These are phyloP conservation scores for Backusella tarrabulga DNA, from an alignment of 192 early-diverging fungal species.

Conservation along the genomic window DNA sequence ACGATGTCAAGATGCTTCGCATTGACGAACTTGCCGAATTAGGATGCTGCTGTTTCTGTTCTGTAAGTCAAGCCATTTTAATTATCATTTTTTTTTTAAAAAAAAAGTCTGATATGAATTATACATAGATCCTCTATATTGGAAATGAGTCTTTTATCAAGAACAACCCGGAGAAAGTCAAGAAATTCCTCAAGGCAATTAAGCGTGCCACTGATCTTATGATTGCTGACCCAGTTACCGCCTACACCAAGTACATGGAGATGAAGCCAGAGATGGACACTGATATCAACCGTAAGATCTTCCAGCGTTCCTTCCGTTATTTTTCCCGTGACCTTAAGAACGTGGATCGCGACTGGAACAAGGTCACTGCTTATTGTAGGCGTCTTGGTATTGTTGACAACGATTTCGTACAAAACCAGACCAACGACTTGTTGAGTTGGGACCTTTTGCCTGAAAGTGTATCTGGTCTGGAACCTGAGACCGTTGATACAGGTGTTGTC, in stretches of 20 bases:
- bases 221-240: constrained; percentile 47
- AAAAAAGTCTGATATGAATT: background rate
- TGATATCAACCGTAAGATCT: constrained; percentile 58
- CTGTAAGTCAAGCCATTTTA: constrained; percentile 28
- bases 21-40: constrained; percentile 67
- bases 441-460: constrained; percentile 23
- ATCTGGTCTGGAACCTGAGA: constrained; percentile 28
- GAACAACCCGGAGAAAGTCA: constrained; percentile 56
- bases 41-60: constrained; percentile 65
- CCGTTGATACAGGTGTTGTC: constrained; percentile 40
- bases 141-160: constrained; percentile 58
- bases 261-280: constrained; percentile 58
- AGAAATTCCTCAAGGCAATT: constrained; percentile 53
- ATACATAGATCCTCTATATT: constrained; percentile 54
- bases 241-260: constrained; percentile 54
- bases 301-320: constrained; percentile 58
- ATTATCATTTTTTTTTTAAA: background rate
- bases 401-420: constrained; percentile 56
- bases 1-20: constrained; percentile 60
- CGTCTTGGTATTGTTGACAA: constrained; percentile 55
- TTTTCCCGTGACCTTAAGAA: constrained; percentile 58
- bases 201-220: constrained; percentile 51
- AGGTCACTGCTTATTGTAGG: constrained; percentile 62
- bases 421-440: constrained; percentile 59
- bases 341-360: constrained; percentile 64